phyloP scores from a whole-genome alignment of 2,329 filamentous ascomycete species.

The Penicillium frequentans region DNA sequence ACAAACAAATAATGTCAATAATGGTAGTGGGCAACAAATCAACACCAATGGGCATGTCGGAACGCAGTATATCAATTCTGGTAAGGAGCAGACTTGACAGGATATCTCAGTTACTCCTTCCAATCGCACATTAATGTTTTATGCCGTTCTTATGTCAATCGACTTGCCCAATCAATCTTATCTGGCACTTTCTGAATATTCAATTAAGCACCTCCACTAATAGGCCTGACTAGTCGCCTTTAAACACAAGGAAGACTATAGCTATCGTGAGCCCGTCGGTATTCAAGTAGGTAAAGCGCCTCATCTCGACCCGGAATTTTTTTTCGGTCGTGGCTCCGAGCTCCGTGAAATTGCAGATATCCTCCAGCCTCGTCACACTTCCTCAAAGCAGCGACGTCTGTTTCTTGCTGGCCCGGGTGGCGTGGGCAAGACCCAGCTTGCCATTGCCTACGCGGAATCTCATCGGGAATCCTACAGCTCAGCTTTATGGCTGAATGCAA shows the following conservation, averaged over 20 bases:
- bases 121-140: too few relatives aligned
- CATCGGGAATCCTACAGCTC: not conserved
- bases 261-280: not conserved
- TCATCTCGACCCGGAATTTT: not conserved
- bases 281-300: constrained; percentile 1
- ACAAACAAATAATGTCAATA: not conserved
- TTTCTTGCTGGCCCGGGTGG: constrained; percentile 1
- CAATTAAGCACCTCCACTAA: not conserved
- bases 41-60: not conserved
- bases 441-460: constrained; percentile 3
- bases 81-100: not conserved
- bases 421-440: constrained; percentile 4
- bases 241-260: not conserved
- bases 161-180: too few relatives aligned
- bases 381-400: not conserved
- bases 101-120: too few relatives aligned
- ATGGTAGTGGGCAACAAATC: not conserved
- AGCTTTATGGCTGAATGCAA: constrained; percentile 3
- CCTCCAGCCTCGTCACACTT: not conserved
- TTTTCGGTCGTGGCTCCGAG: constrained; percentile 1
- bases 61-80: not conserved
- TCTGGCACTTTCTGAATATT: too few relatives aligned
- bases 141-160: too few relatives aligned
- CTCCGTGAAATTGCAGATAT: not conserved
- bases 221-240: not conserved